Base-by-base conservation (phyloP, 495 filamentous ascomycete species). In the Penicillium ucsense region DNA sequence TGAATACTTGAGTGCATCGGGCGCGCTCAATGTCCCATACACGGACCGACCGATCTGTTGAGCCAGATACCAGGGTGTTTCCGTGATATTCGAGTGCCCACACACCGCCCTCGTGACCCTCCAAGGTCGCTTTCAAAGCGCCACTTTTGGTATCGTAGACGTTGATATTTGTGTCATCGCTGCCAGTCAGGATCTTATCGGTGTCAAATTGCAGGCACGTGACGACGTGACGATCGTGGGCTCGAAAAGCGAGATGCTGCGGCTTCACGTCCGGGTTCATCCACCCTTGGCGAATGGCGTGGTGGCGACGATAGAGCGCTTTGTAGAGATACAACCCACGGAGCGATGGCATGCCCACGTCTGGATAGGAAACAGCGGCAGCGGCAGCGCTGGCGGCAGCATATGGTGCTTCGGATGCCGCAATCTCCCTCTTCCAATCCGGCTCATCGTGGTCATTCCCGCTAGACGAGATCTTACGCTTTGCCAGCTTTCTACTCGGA, bases 141-240 rank as follows among this genome's bases (percentile, higher is more conserved):
- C 92, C 92, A 5, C 89, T 97, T 64, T 90, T 91, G 8, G 92
- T 99, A 58, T 97, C 90, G 62, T 97, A 99, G 37, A 99, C 91
- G 59, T 97, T 89, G 61, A 99, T 99, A 49, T 95, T 85, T 7
- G 89, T 94, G 62, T 99, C 92, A 65, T 99, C 92, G 55, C 90
- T 96, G 31, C 92, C 92, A 8, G 94, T 99, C 48, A 99, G 72
- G 47, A 99, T 95, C 66, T 97, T 97, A 68, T 97, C 92, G 31
- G 86, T 84, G 55, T 99, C 92, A 54, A 99, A 97, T 56, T 97
- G 90, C 44, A 99, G 75, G 55, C 92, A 99, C 6, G 92, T 99
- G 12, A 99, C 94, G 40, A 99, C 92, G 67, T 97, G 90, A 4
- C 89, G 81, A 46, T 91, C 88, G 57, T 99, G 92, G 4, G 94